phyloP scores from a whole-genome alignment of 73 alveolate genomes.

The Paraurostyla sp. region DNA sequence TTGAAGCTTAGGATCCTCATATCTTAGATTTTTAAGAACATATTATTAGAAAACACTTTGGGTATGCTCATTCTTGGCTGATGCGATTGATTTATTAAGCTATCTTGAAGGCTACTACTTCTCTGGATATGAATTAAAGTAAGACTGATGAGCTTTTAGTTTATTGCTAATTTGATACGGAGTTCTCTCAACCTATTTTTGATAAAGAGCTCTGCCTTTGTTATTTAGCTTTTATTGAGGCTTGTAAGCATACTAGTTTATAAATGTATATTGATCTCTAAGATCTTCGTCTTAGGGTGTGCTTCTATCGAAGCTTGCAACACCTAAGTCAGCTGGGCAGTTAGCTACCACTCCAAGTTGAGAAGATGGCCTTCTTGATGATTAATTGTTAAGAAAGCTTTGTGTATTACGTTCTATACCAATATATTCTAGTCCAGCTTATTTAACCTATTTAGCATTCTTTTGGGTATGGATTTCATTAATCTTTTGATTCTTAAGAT shows the following conservation, averaged over 20 bases:
- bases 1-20: conserved; percentile 32
- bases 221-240: background rate
- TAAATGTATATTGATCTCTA: conserved; percentile 9
- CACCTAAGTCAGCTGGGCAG: background rate
- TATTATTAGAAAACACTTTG: conserved; percentile 20
- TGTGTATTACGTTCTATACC: no score
- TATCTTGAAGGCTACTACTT: background rate
- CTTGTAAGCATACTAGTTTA: background rate
- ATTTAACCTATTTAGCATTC: no score
- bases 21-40: background rate
- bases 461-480: no score
- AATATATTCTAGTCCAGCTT: no score
- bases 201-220: background rate
- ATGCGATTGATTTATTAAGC: background rate
- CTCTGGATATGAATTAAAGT: background rate
- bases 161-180: background rate
- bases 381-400: no score
- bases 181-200: conserved; percentile 15
- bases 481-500: no score
- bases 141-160: background rate
- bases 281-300: background rate
- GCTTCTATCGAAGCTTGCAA: background rate
- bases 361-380: conserved; percentile 46
- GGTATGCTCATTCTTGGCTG: conserved; percentile 1
- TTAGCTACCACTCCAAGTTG: background rate